Base-by-base conservation (phyloP, 345 rosid genomes). In the Salix caprea region DNA sequence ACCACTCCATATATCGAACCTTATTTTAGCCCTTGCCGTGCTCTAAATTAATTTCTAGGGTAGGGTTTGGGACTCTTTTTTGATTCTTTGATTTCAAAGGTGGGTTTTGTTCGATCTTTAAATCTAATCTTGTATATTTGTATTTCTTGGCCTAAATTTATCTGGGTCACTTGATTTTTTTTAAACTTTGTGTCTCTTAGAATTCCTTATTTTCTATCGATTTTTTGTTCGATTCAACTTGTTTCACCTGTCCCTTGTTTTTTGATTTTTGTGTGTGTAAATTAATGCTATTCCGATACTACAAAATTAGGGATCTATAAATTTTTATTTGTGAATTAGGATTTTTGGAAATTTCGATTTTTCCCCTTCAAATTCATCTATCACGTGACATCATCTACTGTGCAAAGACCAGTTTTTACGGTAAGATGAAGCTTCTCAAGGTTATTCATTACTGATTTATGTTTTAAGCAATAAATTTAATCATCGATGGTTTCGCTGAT, bases 1-100 rank as follows among this genome's bases (percentile, higher is more conserved):
- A 28, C 0, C 80, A 36, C 65, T 65, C 80, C 76, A 28, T 76
- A 67, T 13, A 72, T 67, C 67, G 79, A 84, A 72, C 70, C 73
- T 61, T 18, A 15, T 69, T 74, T 66, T 44, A 3, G 36, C 65
- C 2, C 0, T 62, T 4, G 37, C 67, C 62, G 74, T 72, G 3
- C 4, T 46, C 36, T 24, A 2, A 24, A 44, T 80, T 65, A 67
- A 11, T 71, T 76, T 82, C 80, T 82, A 86, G 83, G 89, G 76
- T 84, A 86, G 85, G 89, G 85, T 81, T 82, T 79, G 86, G 87
- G 87, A 77, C 83, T 81, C 44, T 32, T 3, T 11, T 1, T n/a
- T 23, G 23, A 36, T 46, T 69, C 39, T 24, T 56, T n/a, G 74
- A 69, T 78, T 80, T 39, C 44, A 15, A 15, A 14, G 24, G 24